Evolutionary conservation across 495 filamentous ascomycete genomes (phyloP).

Genomic region (Jackrogersella minutella): DNA sequence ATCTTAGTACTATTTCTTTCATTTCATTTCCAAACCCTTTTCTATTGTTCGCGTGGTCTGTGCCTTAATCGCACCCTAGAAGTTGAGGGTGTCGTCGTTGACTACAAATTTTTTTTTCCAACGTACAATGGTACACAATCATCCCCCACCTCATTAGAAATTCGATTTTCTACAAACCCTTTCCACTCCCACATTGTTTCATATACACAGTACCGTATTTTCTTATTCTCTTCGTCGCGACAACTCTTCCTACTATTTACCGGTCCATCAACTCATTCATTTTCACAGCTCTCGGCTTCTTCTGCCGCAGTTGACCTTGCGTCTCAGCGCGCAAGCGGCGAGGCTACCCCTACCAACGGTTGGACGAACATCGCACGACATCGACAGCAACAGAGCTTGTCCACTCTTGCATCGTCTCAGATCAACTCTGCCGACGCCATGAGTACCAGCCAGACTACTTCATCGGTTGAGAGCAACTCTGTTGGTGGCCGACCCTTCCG

Average conservation of each 20-base stretch:
- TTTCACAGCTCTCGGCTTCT: constrained; percentile 73
- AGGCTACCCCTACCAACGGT: constrained; percentile 58
- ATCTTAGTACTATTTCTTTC: neutral
- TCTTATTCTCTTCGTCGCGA: neutral
- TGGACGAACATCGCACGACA: constrained; percentile 77
- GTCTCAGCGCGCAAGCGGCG: constrained; percentile 70
- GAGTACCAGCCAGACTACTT: constrained; percentile 33
- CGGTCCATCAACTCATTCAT: constrained; percentile 7
- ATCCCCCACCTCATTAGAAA: neutral
- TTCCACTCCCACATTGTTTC: neutral
- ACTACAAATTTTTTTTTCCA: neutral
- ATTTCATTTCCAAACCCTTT: neutral
- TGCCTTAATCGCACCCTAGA: neutral
- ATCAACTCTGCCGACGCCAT: constrained; percentile 44
- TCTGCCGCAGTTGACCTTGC: constrained; percentile 85
- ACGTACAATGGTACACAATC: neutral
- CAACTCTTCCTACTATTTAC: neutral
- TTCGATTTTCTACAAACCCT: neutral
- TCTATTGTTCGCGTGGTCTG: neutral
- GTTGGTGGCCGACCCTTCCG: constrained; percentile 59
- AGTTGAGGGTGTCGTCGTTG: neutral
- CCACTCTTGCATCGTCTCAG: constrained; percentile 62
- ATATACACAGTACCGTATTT: neutral
- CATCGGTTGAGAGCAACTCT: constrained; percentile 48
- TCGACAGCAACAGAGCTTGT: constrained; percentile 83